phyloP scores from a whole-genome alignment of 139 green algal species.

The Micractinium conductrix region DNA sequence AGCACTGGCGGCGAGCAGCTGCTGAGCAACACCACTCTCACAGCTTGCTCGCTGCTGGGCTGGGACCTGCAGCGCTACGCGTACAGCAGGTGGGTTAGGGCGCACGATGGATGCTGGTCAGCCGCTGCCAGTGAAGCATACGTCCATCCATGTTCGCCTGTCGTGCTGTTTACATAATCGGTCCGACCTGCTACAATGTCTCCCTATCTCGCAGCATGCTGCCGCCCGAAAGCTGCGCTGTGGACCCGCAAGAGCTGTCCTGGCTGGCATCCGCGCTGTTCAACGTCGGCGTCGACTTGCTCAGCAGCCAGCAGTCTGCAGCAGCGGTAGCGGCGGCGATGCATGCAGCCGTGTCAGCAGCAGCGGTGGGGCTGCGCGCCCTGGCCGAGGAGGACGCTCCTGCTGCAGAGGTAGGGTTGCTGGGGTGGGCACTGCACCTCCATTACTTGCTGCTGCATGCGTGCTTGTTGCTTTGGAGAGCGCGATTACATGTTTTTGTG shows the following conservation, averaged over 20 bases:
- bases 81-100: not conserved
- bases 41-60: not conserved
- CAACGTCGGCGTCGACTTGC: conserved; percentile 39
- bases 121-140: too few species aligned
- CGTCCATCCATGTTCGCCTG: too few species aligned
- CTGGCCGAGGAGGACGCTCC: not conserved
- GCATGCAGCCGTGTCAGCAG: not conserved
- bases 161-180: too few species aligned
- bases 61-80: conserved; percentile 10
- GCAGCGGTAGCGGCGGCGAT: conserved; percentile 9
- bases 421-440: not conserved
- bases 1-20: not conserved
- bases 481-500: not conserved
- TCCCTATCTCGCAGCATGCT: too few species aligned
- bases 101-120: too few species aligned
- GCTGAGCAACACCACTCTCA: not conserved
- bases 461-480: too few species aligned
- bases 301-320: not conserved
- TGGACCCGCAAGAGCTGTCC: conserved; percentile 26
- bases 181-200: too few species aligned
- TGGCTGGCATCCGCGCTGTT: conserved; percentile 38
- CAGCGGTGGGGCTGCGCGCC: not conserved
- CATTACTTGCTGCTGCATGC: not conserved
- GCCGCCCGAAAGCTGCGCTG: not conserved
- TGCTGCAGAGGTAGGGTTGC: not conserved